Evolutionary conservation across 192 early-diverging fungal genomes (phyloP).

Genomic region (Linnemannia zychae): DNA sequence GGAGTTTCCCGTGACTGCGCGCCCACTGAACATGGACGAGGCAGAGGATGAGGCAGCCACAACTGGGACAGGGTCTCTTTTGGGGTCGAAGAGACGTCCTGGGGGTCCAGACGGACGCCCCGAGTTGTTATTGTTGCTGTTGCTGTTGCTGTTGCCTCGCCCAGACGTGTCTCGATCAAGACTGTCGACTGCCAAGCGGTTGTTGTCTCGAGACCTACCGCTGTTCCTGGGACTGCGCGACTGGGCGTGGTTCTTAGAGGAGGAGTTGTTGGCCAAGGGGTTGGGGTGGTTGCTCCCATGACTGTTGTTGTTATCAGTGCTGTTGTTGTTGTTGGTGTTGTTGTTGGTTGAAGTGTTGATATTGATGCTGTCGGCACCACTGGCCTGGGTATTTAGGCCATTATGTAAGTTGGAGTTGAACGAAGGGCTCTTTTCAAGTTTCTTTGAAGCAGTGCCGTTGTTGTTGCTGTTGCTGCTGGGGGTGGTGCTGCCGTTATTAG

Average conservation of each 20-base stretch:
- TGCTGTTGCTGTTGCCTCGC: slow-evolving; percentile 11
- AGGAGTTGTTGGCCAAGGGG: neutral
- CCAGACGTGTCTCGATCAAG: slow-evolving; percentile 23
- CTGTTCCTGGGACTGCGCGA: slow-evolving; percentile 9
- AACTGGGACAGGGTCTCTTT: slow-evolving; percentile 46
- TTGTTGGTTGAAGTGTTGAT: slow-evolving; percentile 4
- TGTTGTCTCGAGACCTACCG: neutral
- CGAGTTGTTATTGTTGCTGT: slow-evolving; percentile 6
- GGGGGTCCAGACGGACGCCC: slow-evolving; percentile 13
- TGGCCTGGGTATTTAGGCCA: slow-evolving; percentile 31
- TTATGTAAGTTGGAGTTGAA: slow-evolving; percentile 37
- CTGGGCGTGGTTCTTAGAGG: slow-evolving; percentile 29
- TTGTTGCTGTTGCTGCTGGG: neutral
- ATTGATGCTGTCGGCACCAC: neutral
- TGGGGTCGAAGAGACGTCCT: slow-evolving; percentile 46
- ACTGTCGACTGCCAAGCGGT: slow-evolving; percentile 1
- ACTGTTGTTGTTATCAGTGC: neutral
- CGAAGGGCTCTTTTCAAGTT: slow-evolving; percentile 48
- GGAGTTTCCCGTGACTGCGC: slow-evolving; percentile 14
- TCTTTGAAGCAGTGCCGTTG: slow-evolving; percentile 26
- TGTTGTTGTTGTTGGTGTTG: slow-evolving; percentile 4
- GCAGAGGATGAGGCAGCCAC: slow-evolving; percentile 17
- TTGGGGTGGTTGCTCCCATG: neutral
- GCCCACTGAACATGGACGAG: neutral
- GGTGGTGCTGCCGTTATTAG: neutral